phyloP scores from a whole-genome alignment of 2,329 filamentous ascomycete species.

The Aureobasidium sp. region DNA sequence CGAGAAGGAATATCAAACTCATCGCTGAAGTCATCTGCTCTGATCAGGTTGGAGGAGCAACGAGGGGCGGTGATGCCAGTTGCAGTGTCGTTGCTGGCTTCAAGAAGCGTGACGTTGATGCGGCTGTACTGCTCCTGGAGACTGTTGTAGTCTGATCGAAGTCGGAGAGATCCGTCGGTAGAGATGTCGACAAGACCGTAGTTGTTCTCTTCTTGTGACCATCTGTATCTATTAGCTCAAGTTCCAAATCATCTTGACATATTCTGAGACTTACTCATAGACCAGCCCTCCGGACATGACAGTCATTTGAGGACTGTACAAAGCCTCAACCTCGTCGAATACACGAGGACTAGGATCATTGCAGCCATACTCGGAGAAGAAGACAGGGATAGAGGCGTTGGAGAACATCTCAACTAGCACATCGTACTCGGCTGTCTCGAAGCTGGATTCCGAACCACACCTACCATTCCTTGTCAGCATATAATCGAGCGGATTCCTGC shows the following conservation, averaged over 20 bases:
- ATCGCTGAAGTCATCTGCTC: constrained; percentile 56
- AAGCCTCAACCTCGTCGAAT: constrained; percentile 65
- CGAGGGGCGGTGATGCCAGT: constrained; percentile 48
- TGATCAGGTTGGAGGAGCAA: constrained; percentile 62
- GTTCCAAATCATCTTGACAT: too few relatives aligned
- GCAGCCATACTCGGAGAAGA: constrained; percentile 79
- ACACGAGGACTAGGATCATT: constrained; percentile 61
- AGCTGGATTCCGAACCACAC: constrained; percentile 53
- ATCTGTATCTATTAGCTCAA: constrained; percentile 27
- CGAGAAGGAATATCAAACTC: constrained; percentile 69
- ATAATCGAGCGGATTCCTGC: constrained; percentile 25
- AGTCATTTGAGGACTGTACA: constrained; percentile 65
- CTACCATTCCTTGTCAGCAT: not conserved
- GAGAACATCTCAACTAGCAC: constrained; percentile 56
- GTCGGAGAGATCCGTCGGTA: constrained; percentile 32
- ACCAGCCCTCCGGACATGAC: constrained; percentile 69
- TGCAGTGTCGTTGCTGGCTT: constrained; percentile 51
- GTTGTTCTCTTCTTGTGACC: constrained; percentile 58
- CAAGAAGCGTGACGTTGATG: constrained; percentile 61
- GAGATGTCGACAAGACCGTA: constrained; percentile 41
- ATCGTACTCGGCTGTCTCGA: constrained; percentile 54
- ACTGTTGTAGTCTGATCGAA: constrained; percentile 48
- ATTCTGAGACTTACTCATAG: constrained; percentile 46
- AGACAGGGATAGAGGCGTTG: constrained; percentile 60
- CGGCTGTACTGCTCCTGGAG: constrained; percentile 67